Base-by-base conservation (phyloP, 371 early-diverging fungal species). In the Umbelopsis sp. region DNA sequence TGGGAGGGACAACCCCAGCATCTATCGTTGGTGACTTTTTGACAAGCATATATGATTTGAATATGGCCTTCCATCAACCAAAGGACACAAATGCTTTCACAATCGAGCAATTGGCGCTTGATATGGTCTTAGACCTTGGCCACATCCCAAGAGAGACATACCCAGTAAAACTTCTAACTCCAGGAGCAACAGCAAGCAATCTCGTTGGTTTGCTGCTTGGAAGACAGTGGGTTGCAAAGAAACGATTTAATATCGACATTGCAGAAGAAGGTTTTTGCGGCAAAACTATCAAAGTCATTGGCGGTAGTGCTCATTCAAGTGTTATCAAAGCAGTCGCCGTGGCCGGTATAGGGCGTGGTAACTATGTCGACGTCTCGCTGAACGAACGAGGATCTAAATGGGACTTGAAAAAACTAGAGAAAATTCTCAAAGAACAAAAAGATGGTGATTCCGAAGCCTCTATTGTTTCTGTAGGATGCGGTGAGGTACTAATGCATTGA, bases 191-290 rank as follows among this genome's bases (percentile, higher is more conserved):
- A 14, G 74, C 72, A 1, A 69, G 72, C 44, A 77, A 77, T 29
- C 32, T 74, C 35, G 67, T 72, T 7, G 77, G 72, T 1, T 68
- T 77, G 66, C 68, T 74, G 1, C 67, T 67, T 0, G 77, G 74
- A 0, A 65, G 77, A 18, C 74, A 77, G 38, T 77, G 74, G 74
- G 44, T 77, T 10, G 77, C 72, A 2, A 25, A 63, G 38, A 52
- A 72, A 25, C 64, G 46, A 0, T 65, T 65, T 12, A 64, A 69
- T 8, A 66, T 74, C 25, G 71, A 74, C 22, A 72, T 74, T 41
- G 50, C 66, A 16, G 72, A 77, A 24, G 77, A 77, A 22, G 77
- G 77, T 8, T 77, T 74, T 66, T 74, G 74, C 52, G 74, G 74
- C 7, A 64, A 64, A 22, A 72, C 65, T 35, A 74, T 77, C 11